phyloP scores from a whole-genome alignment of 2,329 filamentous ascomycete species.

The Pyrenophora graminea region DNA sequence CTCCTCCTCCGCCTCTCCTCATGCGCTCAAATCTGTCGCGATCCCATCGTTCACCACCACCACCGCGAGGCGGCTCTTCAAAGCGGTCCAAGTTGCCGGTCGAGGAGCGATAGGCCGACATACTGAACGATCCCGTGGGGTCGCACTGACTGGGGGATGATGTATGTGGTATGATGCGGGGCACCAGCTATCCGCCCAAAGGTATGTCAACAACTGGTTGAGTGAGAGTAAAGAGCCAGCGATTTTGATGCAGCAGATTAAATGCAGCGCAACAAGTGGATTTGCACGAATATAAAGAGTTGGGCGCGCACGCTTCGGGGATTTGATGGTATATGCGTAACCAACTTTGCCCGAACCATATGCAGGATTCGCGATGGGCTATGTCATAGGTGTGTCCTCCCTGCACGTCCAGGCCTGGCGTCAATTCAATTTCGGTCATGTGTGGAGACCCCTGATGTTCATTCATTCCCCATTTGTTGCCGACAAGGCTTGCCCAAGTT shows the following conservation, averaged over 20 bases:
- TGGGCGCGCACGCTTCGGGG: conserved; percentile 7
- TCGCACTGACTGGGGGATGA: conserved; percentile 9
- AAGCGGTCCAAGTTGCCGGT: conserved; percentile 50
- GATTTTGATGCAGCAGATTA: conserved; percentile 1
- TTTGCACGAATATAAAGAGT: conserved; percentile 20
- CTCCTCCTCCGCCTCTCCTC: conserved; percentile 22
- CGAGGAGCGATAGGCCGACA: conserved; percentile 45
- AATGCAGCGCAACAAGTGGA: conserved; percentile 10
- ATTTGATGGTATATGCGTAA: conserved; percentile 23
- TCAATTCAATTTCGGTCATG: conserved; percentile 10
- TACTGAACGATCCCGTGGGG: conserved; percentile 19
- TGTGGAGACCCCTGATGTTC: conserved; percentile 14
- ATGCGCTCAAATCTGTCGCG: conserved; percentile 56
- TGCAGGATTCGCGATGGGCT: conserved; percentile 20
- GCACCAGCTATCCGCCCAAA: conserved; percentile 15
- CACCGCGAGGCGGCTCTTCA: conserved; percentile 42
- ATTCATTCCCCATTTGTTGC: conserved; percentile 13
- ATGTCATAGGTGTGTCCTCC: conserved; percentile 33
- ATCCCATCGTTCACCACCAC: conserved; percentile 52
- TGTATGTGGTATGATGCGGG: conserved; percentile 26
- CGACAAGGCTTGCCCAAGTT: conserved; percentile 2
- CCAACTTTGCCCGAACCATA: conserved; percentile 22
- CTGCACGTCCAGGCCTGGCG: conserved; percentile 16
- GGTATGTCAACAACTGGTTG: conserved; percentile 2
- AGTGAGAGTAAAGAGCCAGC: conserved; percentile 1